Conservation (phyloP, 176 grass and related monocot genomes). For the Urochloa ruziziensis region DNA sequence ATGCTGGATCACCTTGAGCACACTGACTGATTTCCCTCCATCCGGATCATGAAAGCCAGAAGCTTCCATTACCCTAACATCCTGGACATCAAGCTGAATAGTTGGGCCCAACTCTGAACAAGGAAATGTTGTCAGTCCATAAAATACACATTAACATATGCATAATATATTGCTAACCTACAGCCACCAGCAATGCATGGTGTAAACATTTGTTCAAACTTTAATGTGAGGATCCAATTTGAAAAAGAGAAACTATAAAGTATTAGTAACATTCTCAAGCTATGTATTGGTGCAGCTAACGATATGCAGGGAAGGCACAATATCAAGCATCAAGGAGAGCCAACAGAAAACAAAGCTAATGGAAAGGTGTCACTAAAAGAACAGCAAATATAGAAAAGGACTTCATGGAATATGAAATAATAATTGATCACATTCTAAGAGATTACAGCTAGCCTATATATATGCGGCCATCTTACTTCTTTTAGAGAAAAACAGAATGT, state of each 20-base stretch:
- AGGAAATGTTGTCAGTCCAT: constrained; percentile 12
- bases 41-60: constrained; percentile 35
- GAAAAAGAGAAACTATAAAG: background rate
- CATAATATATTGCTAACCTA: constrained; percentile 1
- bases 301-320: background rate
- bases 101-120: constrained; percentile 14
- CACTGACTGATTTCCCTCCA: constrained; percentile 30
- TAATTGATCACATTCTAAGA: background rate
- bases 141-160: constrained; percentile 18
- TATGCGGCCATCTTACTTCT: background rate
- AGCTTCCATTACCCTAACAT: constrained; percentile 34
- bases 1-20: constrained; percentile 38
- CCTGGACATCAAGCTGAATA: constrained; percentile 40
- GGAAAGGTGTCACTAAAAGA: background rate
- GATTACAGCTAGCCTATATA: background rate
- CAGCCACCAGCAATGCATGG: background rate
- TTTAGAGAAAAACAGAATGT: background rate
- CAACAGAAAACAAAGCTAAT: constrained; percentile 1
- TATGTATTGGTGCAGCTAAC: constrained; percentile 1
- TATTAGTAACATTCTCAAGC: background rate
- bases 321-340: constrained; percentile 3
- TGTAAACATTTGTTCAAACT: background rate
- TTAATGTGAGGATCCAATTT: background rate
- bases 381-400: background rate
- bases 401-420: constrained; percentile 3